Conservation (phyloP, 306 rosid genomes). For the Malus sieversii region DNA sequence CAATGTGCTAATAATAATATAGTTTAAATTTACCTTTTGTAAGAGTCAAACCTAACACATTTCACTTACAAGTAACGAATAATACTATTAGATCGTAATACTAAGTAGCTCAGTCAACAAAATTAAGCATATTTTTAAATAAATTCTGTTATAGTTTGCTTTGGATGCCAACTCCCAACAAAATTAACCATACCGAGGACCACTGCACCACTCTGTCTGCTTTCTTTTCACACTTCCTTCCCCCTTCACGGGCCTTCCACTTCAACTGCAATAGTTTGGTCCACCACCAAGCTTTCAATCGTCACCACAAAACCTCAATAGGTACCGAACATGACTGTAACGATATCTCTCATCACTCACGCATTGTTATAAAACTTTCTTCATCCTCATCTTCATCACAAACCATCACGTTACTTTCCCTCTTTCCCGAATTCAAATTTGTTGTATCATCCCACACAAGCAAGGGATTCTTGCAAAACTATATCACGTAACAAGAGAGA, state of each 20-base stretch:
- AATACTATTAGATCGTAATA: too few species aligned
- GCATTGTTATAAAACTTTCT: neutral
- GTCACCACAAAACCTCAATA: neutral
- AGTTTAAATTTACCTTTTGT: too few species aligned
- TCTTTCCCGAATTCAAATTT: too few species aligned
- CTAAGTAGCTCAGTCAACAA: too few species aligned
- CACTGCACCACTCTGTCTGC: constrained; percentile 4
- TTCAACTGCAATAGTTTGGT: constrained; percentile 21
- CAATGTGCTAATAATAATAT: accelerated
- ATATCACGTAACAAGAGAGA: too few species aligned
- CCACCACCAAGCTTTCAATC: constrained; percentile 21
- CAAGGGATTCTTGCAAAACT: too few species aligned
- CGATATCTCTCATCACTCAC: accelerated
- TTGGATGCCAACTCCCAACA: constrained; percentile 24
- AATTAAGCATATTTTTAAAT: too few species aligned
- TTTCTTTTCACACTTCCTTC: neutral
- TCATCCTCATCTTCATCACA: neutral
- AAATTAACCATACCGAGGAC: constrained; percentile 24
- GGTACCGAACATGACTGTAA: too few species aligned
- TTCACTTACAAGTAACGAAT: too few species aligned
- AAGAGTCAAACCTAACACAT: accelerated
- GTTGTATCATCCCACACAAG: too few species aligned
- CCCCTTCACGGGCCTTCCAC: neutral
- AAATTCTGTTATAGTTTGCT: too few species aligned
- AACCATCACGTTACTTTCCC: too few species aligned